Percentiles rank a stretch among this genome's conserved stretches.
phyloP scores from a whole-genome alignment of 2,329 filamentous ascomycete species.

The Erysiphe pulchra region DNA sequence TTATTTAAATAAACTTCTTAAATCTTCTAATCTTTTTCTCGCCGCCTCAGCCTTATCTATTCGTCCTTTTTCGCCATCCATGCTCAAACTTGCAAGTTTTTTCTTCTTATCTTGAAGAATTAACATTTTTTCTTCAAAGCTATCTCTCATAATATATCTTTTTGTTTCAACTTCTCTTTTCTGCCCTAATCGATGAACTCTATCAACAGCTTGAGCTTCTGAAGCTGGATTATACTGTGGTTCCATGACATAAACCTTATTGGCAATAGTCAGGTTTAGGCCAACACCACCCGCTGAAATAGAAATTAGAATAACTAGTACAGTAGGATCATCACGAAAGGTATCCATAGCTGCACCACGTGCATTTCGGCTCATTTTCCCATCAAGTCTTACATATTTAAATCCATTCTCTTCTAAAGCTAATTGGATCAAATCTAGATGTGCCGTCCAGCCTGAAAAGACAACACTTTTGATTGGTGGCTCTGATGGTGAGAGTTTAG shows the following conservation, averaged over 20 bases:
- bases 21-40: conserved; percentile 24
- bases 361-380: conserved; percentile 54
- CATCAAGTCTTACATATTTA: conserved; percentile 59
- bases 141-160: conserved; percentile 69
- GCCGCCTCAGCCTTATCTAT: conserved; percentile 14
- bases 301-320: conserved; percentile 70
- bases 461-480: conserved; percentile 77
- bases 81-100: conserved; percentile 64
- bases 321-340: conserved; percentile 45
- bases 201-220: conserved; percentile 81
- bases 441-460: conserved; percentile 88
- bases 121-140: conserved; percentile 87
- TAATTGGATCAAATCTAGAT: conserved; percentile 74
- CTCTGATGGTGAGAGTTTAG: conserved; percentile 25
- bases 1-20: conserved; percentile 28
- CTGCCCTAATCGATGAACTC: conserved; percentile 77
- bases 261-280: conserved; percentile 69
- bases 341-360: conserved; percentile 50
- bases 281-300: conserved; percentile 82
- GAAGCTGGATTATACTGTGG: conserved; percentile 92
- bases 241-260: conserved; percentile 88
- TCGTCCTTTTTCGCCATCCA: conserved; percentile 29
- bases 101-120: conserved; percentile 80
- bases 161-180: conserved; percentile 68
- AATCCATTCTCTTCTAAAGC: conserved; percentile 46